Evolutionary conservation across 148 eudicot genomes (phyloP).

Genomic region (Fagopyrum homotropicum): DNA sequence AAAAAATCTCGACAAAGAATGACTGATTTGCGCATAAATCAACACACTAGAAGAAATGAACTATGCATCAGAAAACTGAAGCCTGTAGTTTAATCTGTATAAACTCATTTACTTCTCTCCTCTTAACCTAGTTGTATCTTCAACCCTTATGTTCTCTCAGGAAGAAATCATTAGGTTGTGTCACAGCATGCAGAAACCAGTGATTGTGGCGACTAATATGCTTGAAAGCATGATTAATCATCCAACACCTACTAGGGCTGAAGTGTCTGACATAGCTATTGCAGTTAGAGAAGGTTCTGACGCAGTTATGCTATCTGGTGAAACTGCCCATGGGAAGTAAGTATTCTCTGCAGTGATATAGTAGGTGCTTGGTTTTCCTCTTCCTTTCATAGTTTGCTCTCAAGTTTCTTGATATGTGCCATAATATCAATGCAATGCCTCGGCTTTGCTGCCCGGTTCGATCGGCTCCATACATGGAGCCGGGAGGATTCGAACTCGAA

Average conservation of each 20-base stretch:
- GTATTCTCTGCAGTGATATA: constrained; percentile 12
- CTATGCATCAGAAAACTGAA: background rate
- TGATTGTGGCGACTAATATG: constrained; percentile 98
- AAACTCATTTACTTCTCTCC: background rate
- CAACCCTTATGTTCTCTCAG: constrained; percentile 24
- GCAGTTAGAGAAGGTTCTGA: constrained; percentile 98
- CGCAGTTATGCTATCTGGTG: constrained; percentile 97
- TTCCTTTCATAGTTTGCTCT: background rate
- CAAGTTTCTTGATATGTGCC: no score
- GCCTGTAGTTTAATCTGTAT: background rate
- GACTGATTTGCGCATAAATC: background rate
- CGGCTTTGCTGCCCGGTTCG: no score
- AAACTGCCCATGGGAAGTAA: constrained; percentile 99
- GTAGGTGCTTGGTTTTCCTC: background rate
- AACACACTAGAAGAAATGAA: background rate
- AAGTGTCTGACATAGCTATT: constrained; percentile 98
- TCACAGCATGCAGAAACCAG: constrained; percentile 98
- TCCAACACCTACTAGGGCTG: constrained; percentile 97
- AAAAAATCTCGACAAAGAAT: no score
- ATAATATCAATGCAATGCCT: no score
- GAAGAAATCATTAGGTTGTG: constrained; percentile 86
- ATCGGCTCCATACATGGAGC: no score
- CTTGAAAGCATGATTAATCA: constrained; percentile 97
- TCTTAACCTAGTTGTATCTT: background rate
- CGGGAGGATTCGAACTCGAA: no score